Evolutionary conservation across 75 land plant genomes (phyloP).

Genomic region (Selaginella tamariscina): DNA sequence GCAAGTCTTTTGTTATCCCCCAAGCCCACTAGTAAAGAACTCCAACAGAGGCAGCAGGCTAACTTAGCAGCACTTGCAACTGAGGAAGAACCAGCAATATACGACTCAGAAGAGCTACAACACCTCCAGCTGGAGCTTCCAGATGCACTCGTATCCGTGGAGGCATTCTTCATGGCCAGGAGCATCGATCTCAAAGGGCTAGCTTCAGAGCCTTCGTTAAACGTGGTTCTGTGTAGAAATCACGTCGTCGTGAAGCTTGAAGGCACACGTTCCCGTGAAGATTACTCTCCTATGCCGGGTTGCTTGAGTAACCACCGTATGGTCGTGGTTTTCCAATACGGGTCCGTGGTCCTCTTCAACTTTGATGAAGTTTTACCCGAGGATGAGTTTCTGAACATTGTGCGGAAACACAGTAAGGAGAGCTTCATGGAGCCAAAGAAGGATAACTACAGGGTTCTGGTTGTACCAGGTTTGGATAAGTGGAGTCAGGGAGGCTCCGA

Average conservation of each 20-base stretch:
- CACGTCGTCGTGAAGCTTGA: background rate
- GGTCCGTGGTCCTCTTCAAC: conserved; percentile 72
- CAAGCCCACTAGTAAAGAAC: no score
- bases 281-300: background rate
- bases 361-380: conserved; percentile 40
- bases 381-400: conserved; percentile 38
- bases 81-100: background rate
- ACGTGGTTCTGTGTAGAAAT: background rate
- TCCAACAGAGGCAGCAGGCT: no score
- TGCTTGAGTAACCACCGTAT: background rate
- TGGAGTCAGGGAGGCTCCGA: conserved; percentile 85
- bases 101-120: background rate
- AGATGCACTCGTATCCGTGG: background rate
- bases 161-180: background rate
- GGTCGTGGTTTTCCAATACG: conserved; percentile 80
- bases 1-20: no score
- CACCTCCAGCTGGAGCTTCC: background rate
- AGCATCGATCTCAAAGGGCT: background rate
- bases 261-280: background rate
- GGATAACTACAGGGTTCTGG: conserved; percentile 75
- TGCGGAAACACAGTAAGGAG: conserved; percentile 53
- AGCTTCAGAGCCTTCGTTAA: background rate
- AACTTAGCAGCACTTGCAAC: no score
- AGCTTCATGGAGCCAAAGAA: conserved; percentile 64
- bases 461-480: conserved; percentile 45